Evolutionary conservation across 306 rosid species (phyloP).

Genomic region (Amphicarpaea edgeworthii): DNA sequence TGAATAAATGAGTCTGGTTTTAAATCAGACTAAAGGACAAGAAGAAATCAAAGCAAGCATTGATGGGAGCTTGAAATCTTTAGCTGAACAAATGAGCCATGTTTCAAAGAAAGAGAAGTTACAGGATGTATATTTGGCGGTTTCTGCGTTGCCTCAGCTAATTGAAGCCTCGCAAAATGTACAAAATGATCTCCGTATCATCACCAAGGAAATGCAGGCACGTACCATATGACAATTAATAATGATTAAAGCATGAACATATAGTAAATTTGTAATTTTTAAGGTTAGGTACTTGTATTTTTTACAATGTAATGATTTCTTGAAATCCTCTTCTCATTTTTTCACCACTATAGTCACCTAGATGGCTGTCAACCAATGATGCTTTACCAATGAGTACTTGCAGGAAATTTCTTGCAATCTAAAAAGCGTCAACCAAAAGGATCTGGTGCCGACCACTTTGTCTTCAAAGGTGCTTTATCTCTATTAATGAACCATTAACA

Average conservation of each 20-base stretch:
- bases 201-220: constrained; percentile 79
- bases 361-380: constrained; percentile 35
- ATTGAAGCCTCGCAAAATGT: constrained; percentile 69
- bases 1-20: constrained; percentile 23
- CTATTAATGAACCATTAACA: constrained; percentile 16
- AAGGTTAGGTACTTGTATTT: background rate
- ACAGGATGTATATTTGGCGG: constrained; percentile 65
- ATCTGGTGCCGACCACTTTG: constrained; percentile 44
- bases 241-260: constrained; percentile 39
- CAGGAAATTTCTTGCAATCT: constrained; percentile 67
- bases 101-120: constrained; percentile 62
- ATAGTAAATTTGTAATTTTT: constrained; percentile 9
- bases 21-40: constrained; percentile 78
- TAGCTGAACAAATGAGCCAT: constrained; percentile 65
- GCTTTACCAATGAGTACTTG: constrained; percentile 45
- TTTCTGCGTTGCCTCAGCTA: constrained; percentile 73
- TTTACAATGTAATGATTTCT: constrained; percentile 15
- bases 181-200: constrained; percentile 58
- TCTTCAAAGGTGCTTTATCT: constrained; percentile 66
- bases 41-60: constrained; percentile 75
- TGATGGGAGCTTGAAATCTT: constrained; percentile 71
- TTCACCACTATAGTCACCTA: constrained; percentile 17
- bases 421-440: constrained; percentile 50
- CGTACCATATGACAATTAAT: constrained; percentile 39
- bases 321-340: constrained; percentile 35